Evolutionary conservation across 352 stramenopile genomes (phyloP).

Genomic region (Phytophthora cactorum): DNA sequence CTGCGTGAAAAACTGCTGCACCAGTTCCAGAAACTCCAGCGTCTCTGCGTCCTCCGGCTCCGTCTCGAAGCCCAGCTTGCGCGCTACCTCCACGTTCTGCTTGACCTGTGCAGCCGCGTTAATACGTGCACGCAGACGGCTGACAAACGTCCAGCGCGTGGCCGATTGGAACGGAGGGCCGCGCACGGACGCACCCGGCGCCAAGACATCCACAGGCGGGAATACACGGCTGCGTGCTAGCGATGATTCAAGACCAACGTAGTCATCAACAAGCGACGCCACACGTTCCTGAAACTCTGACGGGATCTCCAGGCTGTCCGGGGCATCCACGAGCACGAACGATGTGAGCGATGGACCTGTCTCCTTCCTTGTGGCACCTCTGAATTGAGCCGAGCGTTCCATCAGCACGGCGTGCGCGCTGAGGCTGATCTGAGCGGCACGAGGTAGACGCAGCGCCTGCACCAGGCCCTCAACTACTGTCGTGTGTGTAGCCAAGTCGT

Average conservation of each 20-base stretch:
- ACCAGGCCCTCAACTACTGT: slow-evolving; percentile 78
- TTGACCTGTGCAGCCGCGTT: slow-evolving; percentile 66
- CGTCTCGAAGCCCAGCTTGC: slow-evolving; percentile 74
- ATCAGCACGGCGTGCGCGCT: slow-evolving; percentile 74
- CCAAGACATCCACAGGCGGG: slow-evolving; percentile 73
- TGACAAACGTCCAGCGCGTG: slow-evolving; percentile 72
- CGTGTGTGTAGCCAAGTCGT: slow-evolving; percentile 79
- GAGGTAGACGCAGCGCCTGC: slow-evolving; percentile 70
- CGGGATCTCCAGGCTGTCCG: slow-evolving; percentile 52
- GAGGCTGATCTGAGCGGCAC: slow-evolving; percentile 64
- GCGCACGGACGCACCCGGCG: slow-evolving; percentile 66
- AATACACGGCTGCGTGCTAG: slow-evolving; percentile 65
- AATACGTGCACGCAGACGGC: slow-evolving; percentile 62
- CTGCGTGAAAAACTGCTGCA: slow-evolving; percentile 81
- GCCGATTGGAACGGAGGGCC: slow-evolving; percentile 81
- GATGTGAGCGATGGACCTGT: slow-evolving; percentile 64
- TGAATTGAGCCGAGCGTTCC: slow-evolving; percentile 80
- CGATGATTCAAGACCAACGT: slow-evolving; percentile 54
- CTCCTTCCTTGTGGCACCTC: slow-evolving; percentile 37
- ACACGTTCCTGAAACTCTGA: slow-evolving; percentile 74
- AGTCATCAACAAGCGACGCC: slow-evolving; percentile 77
- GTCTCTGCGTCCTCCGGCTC: slow-evolving; percentile 75
- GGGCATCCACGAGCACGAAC: slow-evolving; percentile 70
- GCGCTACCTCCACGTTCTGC: slow-evolving; percentile 62
- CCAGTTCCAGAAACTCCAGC: slow-evolving; percentile 72